Percentiles rank a stretch among this genome's conserved stretches.
Conservation (phyloP, 2,329 filamentous ascomycete species). For the Stagonosporopsis tanaceti region DNA sequence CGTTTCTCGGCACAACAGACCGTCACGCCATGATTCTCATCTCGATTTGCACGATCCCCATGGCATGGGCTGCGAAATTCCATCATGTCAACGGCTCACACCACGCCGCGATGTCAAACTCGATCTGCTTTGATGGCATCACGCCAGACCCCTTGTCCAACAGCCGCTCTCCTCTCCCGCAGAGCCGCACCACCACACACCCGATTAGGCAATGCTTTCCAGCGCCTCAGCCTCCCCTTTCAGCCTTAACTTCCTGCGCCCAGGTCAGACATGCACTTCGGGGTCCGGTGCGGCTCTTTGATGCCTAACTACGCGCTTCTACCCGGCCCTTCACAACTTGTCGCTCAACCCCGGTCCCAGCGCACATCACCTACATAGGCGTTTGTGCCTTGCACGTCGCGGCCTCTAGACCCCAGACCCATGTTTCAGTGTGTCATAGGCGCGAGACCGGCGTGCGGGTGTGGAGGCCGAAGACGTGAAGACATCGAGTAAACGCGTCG, state of each 20-base stretch:
- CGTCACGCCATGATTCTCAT: constrained; percentile 7
- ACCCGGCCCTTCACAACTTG: constrained; percentile 5
- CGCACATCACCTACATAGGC: constrained; percentile 17
- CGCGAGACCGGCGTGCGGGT: background rate
- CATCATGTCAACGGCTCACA: constrained; percentile 1
- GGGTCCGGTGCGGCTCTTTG: background rate
- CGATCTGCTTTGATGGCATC: background rate
- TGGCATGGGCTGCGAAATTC: constrained; percentile 5
- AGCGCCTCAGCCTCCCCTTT: constrained; percentile 7
- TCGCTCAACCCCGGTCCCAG: constrained; percentile 4
- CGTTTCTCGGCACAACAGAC: background rate
- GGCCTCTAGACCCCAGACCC: background rate
- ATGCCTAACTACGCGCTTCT: constrained; percentile 4
- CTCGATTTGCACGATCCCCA: constrained; percentile 1
- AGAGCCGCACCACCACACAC: constrained; percentile 14
- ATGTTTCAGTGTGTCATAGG: constrained; percentile 16
- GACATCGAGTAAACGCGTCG: constrained; percentile 3
- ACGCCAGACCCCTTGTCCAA: background rate
- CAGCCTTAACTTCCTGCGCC: constrained; percentile 5
- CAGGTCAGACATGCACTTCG: background rate
- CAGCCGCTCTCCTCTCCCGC: background rate
- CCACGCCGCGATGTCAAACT: background rate
- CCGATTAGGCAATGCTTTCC: constrained; percentile 4
- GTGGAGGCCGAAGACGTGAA: background rate
- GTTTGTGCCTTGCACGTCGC: background rate